Base-by-base conservation (phyloP, 768 basidiomycete species). In the Lanmaoa rubissima region DNA sequence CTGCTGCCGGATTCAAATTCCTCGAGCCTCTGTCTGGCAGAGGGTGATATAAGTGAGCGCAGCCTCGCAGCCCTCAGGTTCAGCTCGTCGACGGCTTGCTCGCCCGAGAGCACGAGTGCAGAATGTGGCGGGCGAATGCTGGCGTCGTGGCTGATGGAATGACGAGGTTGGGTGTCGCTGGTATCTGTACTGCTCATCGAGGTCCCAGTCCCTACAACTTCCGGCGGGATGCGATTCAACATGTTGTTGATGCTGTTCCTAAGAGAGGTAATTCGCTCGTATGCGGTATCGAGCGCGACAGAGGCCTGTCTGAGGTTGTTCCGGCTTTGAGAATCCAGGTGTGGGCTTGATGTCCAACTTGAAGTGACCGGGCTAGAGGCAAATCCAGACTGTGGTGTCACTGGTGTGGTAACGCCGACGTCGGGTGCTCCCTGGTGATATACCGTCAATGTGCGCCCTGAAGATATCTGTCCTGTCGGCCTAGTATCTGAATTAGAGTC, bases 211-310 rank as follows among this genome's bases (percentile, higher is more conserved):
- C 58, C 61, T 57, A 55, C 36, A 41, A 51, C 56, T 49, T 70
- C 75, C 17, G 78, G 76, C 48, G 75, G 74, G 57, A 81, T 69
- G 57, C 70, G 67, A 59, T 64, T 66, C 62, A 73, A 59, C 58
- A 83, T 69, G 56, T 75, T 74, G 49, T 78, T 69, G 36, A 86
- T 74, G 59, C 75, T 82, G 32, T 76, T 77, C 56, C 83, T 78
- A 48, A 84, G 77, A 67, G 80, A 78, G 48, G 78, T 76, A 64
- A 85, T 80, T 45, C 81, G 78, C 59, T 74, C 76, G 67, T 81
- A 83, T 21, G 82, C 83, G 36, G 78, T 76, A 52, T 83, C 80
- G 39, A 85, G 71, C 8, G 79, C 79, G n/a, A 73, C 70, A 40
- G 82, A 78, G n/a, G 82, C 81, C 53, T 78, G 75, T 35, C 79